Evolutionary conservation across 805 yeast species (phyloP).

Genomic region (Pichia deserticola): DNA sequence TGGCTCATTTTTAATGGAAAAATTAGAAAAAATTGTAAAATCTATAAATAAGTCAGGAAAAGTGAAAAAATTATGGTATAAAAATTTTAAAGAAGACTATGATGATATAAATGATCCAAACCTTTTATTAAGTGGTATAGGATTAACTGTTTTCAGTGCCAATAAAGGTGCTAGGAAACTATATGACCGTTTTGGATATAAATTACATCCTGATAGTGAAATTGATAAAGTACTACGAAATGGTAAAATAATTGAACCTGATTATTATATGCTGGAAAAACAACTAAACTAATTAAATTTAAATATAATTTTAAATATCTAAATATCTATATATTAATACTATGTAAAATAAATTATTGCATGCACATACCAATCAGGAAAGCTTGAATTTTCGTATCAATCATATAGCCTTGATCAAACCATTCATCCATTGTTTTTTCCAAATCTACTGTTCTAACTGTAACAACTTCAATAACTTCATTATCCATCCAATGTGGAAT

Average conservation of each 20-base stretch:
- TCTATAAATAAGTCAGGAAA: slow-evolving; percentile 7
- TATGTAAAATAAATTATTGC: not conserved
- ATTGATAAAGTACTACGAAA: slow-evolving; percentile 1
- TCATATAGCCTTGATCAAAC: slow-evolving; percentile 56
- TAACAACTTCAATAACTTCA: slow-evolving; percentile 87
- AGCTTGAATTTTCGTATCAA: slow-evolving; percentile 85
- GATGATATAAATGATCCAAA: not conserved
- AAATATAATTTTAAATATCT: not conserved
- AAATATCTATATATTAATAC: not conserved
- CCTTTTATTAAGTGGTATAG: slow-evolving; percentile 4
- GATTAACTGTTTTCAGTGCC: slow-evolving; percentile 10
- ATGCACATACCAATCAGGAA: slow-evolving; percentile 59
- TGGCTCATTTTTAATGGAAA: slow-evolving; percentile 34
- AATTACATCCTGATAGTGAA: slow-evolving; percentile 5
- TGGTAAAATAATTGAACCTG: slow-evolving; percentile 8
- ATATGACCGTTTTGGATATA: slow-evolving; percentile 4
- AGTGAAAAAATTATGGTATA: slow-evolving; percentile 6
- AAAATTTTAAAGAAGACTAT: slow-evolving; percentile 1
- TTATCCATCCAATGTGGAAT: slow-evolving; percentile 74
- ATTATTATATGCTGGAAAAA: slow-evolving; percentile 11
- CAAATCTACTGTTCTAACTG: slow-evolving; percentile 54
- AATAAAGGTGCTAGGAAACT: slow-evolving; percentile 7
- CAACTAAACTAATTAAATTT: not conserved
- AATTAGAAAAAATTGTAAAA: slow-evolving; percentile 29
- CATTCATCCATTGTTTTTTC: slow-evolving; percentile 47